Base-by-base conservation (phyloP, 1,284 basidiomycete species). In the Singerocomus inundabilis region DNA sequence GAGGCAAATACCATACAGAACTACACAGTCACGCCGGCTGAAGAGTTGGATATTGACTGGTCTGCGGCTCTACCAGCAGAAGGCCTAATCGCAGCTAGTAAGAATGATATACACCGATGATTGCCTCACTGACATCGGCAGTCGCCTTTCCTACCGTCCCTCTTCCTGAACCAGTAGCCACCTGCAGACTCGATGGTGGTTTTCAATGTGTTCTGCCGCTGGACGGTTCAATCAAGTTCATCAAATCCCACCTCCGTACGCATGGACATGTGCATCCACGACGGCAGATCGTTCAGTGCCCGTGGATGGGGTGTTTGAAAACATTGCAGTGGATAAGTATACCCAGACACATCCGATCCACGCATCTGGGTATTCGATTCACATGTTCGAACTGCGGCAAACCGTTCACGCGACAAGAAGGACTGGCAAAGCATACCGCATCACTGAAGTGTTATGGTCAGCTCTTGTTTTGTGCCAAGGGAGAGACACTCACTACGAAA, bases 321-420 rank as follows among this genome's bases (percentile, higher is more conserved):
- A 34, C 15, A 11, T 33, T 56, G 28, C 36, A 38, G 32, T 47
- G 47, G 58, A 40, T 41, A 36, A 64, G 55, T 15, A 41, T 58
- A 1, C 31, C 44, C 8, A 60, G 62, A 36, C 54, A 60, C n/a
- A 49, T 59, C 21, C 49, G 28, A 26, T 46, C 45, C 6, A n/a
- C 46, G 21, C 55, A 57, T 30, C 29, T 60, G 12, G 46, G 46
- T 16, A 26, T 59, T 32, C 43, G 48, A 26, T 46, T 57, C 18
- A 24, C 4, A 10, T 59, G 59, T 18, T 18, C 5, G 7, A 16
- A 38, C 8, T 63, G 61, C 12, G 46, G 44, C 3, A 57, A 57
- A 24, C 8, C 15, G 4, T 58, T 47, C 28, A 43, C 51, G 7
- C 44, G 55, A 10, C 9, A 6, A 0, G 25, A 41, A 16, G 42